Percentiles rank a stretch among this genome's conserved stretches.
phyloP scores from a whole-genome alignment of 2,329 filamentous ascomycete species.

The Aspergillus tamarii region DNA sequence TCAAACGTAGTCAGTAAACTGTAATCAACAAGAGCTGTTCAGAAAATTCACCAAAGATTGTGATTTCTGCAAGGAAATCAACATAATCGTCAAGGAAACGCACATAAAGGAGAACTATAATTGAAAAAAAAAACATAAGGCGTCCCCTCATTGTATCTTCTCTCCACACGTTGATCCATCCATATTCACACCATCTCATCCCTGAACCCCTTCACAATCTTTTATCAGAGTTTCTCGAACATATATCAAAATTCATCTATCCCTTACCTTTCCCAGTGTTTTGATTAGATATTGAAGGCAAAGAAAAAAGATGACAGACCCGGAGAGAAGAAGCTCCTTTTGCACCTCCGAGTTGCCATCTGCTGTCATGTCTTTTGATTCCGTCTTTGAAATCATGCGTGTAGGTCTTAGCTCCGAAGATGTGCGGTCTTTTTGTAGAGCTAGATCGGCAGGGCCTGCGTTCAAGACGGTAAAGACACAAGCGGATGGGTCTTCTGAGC shows the following conservation, averaged over 20 bases:
- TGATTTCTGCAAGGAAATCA: neutral
- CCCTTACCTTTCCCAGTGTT: neutral
- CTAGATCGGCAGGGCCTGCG: neutral
- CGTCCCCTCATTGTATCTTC: neutral
- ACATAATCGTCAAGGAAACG: neutral
- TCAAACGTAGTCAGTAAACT: neutral
- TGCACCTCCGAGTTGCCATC: slow-evolving; percentile 22
- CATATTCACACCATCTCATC: neutral
- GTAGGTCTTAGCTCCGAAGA: neutral
- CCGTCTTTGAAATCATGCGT: slow-evolving; percentile 17
- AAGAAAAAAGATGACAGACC: neutral
- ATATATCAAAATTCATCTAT: neutral
- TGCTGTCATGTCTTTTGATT: slow-evolving; percentile 9
- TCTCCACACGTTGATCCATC: neutral
- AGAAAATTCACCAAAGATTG: neutral
- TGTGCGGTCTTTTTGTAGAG: neutral
- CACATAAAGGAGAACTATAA: neutral
- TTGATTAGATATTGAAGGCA: neutral
- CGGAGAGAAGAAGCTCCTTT: slow-evolving; percentile 17
- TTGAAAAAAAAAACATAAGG: neutral
- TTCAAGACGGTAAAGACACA: slow-evolving; percentile 11
- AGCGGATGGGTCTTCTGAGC: slow-evolving; percentile 13
- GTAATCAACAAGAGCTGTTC: neutral
- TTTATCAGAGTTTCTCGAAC: neutral
- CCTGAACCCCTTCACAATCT: neutral